These are phyloP conservation scores for Penicillium dipodomyicola DNA, from an alignment of 495 filamentous ascomycete species.

Conservation along the genomic window DNA sequence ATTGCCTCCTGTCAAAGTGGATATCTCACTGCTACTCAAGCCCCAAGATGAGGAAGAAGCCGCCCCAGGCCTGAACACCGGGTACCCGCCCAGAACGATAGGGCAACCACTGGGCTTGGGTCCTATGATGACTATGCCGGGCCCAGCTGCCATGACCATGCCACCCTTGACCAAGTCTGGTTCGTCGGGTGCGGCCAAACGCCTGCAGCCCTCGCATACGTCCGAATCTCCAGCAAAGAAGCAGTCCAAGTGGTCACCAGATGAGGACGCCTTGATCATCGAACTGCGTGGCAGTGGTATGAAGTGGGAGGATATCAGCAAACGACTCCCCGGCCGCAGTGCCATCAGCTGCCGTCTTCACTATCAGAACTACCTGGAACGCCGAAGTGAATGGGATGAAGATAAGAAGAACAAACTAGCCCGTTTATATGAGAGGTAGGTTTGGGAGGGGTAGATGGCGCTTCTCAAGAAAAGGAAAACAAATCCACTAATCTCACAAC, in stretches of 20 bases:
- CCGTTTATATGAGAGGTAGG: slow-evolving; percentile 90
- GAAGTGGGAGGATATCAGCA: slow-evolving; percentile 99
- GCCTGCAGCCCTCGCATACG: slow-evolving; percentile 47
- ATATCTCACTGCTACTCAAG: slow-evolving; percentile 83
- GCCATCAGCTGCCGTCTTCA: slow-evolving; percentile 91
- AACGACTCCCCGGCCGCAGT: slow-evolving; percentile 82
- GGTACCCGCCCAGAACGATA: slow-evolving; percentile 52
- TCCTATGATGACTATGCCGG: slow-evolving; percentile 32
- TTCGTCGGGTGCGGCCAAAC: slow-evolving; percentile 46
- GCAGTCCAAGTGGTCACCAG: slow-evolving; percentile 91
- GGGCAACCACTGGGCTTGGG: slow-evolving; percentile 41
- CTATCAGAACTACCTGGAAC: slow-evolving; percentile 96
- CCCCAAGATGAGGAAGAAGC: slow-evolving; percentile 77
- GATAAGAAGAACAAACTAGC: slow-evolving; percentile 96
- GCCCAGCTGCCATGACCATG: slow-evolving; percentile 29
- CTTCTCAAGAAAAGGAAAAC: background rate
- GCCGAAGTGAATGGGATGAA: slow-evolving; percentile 89
- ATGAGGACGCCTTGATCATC: slow-evolving; percentile 88
- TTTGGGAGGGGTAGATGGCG: background rate
- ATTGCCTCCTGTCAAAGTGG: slow-evolving; percentile 69
- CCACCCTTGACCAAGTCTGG: slow-evolving; percentile 35
- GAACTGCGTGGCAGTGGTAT: slow-evolving; percentile 82
- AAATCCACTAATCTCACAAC: slow-evolving; percentile 1
- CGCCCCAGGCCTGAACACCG: slow-evolving; percentile 49
- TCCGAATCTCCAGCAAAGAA: slow-evolving; percentile 82